Conservation (phyloP, 78 protist species). For the Dictyostelium citrinum region DNA sequence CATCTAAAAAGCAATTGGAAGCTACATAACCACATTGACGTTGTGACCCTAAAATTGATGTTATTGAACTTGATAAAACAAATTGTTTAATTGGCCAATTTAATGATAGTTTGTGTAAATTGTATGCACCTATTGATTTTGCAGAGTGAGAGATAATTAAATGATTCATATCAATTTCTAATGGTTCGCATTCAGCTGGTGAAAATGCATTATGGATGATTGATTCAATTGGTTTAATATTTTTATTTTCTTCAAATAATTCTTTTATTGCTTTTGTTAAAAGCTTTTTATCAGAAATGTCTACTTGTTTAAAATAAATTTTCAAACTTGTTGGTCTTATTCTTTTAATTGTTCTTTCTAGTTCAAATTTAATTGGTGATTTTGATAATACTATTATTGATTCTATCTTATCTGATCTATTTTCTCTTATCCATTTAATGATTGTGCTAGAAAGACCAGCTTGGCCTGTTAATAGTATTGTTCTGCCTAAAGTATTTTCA, state of each 20-base stretch:
- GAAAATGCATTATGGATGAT: constrained; percentile 50
- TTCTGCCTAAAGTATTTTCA: not conserved
- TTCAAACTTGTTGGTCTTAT: not conserved
- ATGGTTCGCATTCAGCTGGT: constrained; percentile 8
- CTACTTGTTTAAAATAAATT: not conserved
- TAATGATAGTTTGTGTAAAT: constrained; percentile 20
- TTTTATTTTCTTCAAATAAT: not conserved
- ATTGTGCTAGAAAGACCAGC: not conserved
- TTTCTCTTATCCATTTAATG: not conserved
- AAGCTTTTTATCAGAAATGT: not conserved
- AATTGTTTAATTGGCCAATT: constrained; percentile 20
- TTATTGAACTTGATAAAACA: constrained; percentile 54
- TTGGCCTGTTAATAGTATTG: constrained; percentile 2
- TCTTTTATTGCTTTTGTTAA: not conserved
- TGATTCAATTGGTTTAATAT: not conserved
- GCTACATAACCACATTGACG: constrained; percentile 77
- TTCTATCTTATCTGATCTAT: not conserved
- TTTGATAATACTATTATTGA: not conserved
- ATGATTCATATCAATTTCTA: not conserved
- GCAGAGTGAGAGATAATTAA: not conserved
- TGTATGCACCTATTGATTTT: constrained; percentile 74
- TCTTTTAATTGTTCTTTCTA: not conserved
- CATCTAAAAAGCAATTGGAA: constrained; percentile 83
- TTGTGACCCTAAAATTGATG: not conserved
- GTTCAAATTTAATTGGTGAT: constrained; percentile 4